phyloP scores from a whole-genome alignment of 225 moss, liverwort and hornwort genomes.

The Anthoceros angustus region DNA sequence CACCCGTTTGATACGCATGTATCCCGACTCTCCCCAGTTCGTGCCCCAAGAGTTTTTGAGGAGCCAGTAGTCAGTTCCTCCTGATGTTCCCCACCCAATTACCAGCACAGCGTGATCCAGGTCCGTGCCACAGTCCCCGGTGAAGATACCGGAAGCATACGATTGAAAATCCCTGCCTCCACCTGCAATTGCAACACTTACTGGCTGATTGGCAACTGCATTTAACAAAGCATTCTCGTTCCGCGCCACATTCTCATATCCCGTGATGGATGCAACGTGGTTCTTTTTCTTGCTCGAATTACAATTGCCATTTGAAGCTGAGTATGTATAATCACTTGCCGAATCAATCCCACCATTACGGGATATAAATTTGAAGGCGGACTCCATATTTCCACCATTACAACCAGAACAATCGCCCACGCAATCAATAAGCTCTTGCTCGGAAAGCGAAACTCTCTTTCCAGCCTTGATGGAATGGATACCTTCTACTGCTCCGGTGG shows the following conservation, averaged over 20 bases:
- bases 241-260: neutral
- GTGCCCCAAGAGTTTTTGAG: too few relatives aligned
- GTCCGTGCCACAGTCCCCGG: neutral
- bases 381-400: neutral
- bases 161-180: neutral
- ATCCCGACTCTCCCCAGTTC: too few relatives aligned
- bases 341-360: constrained; percentile 7
- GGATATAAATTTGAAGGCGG: constrained; percentile 3
- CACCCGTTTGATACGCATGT: too few relatives aligned
- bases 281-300: neutral
- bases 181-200: neutral
- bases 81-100: neutral
- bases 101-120: neutral
- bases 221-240: neutral
- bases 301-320: neutral
- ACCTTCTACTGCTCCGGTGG: constrained; percentile 4
- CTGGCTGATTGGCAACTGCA: neutral
- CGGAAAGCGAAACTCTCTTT: constrained; percentile 6
- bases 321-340: constrained; percentile 7
- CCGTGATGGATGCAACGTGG: neutral
- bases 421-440: constrained; percentile 11
- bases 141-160: neutral
- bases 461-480: neutral
- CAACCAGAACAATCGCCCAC: constrained; percentile 5
- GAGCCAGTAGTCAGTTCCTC: too few relatives aligned